Evolutionary conservation across 768 basidiomycete species (phyloP).

Genomic region (Zangia roseola): DNA sequence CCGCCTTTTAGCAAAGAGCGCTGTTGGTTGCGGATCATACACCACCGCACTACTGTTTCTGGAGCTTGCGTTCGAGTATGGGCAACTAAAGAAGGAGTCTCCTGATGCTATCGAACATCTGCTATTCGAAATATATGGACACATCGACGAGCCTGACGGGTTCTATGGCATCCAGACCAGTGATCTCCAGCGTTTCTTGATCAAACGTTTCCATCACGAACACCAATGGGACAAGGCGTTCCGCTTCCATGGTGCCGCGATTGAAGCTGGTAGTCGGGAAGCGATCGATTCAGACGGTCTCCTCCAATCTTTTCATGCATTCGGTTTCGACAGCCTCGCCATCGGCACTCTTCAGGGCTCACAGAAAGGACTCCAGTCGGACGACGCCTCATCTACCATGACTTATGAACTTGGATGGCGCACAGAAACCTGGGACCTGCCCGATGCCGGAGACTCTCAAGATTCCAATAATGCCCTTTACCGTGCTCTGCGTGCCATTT

Average conservation of each 20-base stretch:
- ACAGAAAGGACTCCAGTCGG: conserved; percentile 31
- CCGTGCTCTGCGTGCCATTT: conserved; percentile 73
- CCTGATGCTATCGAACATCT: conserved; percentile 54
- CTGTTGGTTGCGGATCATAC: conserved; percentile 78
- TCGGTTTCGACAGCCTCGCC: conserved; percentile 90
- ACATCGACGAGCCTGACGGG: conserved; percentile 97
- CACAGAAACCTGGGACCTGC: conserved; percentile 94
- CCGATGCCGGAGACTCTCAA: conserved; percentile 48
- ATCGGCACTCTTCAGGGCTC: conserved; percentile 56
- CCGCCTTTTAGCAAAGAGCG: conserved; percentile 65
- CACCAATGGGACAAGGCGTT: conserved; percentile 91
- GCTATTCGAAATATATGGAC: conserved; percentile 88
- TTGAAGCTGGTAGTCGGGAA: conserved; percentile 57
- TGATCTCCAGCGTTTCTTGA: conserved; percentile 76
- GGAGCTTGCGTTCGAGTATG: conserved; percentile 68
- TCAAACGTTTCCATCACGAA: conserved; percentile 90
- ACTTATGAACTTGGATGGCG: conserved; percentile 89
- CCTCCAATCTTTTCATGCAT: conserved; percentile 78
- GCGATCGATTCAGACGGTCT: conserved; percentile 58
- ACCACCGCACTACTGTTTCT: conserved; percentile 89
- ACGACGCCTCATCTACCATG: conserved; percentile 43
- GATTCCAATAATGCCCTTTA: conserved; percentile 66
- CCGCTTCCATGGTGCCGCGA: conserved; percentile 80
- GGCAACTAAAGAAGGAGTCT: conserved; percentile 27
- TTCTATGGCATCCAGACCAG: conserved; percentile 90